These are phyloP conservation scores for Suhomyces emberorum DNA, from an alignment of 805 yeast genomes.

Conservation along the genomic window DNA sequence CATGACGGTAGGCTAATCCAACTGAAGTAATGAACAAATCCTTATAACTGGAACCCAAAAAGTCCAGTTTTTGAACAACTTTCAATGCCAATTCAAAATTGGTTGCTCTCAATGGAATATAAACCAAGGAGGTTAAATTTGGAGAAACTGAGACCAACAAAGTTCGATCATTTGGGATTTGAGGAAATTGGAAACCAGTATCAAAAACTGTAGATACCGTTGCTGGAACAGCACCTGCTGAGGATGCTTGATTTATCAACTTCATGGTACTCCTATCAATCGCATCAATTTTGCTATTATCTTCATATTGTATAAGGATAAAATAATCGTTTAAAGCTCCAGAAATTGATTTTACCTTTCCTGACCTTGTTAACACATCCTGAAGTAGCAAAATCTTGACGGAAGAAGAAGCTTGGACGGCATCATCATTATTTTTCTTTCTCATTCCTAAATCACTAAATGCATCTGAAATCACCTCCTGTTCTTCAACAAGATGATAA, in stretches of 20 bases:
- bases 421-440: slow-evolving; percentile 9
- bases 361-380: slow-evolving; percentile 26
- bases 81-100: slow-evolving; percentile 14
- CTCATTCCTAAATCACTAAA: slow-evolving; percentile 30
- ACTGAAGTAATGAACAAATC: slow-evolving; percentile 46
- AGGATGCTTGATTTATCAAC: slow-evolving; percentile 12
- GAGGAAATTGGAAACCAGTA: slow-evolving; percentile 52
- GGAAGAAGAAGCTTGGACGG: background rate
- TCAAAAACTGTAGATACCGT: slow-evolving; percentile 46
- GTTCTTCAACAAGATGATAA: slow-evolving; percentile 23
- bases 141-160: slow-evolving; percentile 47
- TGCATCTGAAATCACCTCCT: slow-evolving; percentile 23
- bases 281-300: slow-evolving; percentile 43
- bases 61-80: slow-evolving; percentile 17
- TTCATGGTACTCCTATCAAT: slow-evolving; percentile 37
- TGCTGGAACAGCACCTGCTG: slow-evolving; percentile 20
- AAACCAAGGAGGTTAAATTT: slow-evolving; percentile 42
- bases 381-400: slow-evolving; percentile 17
- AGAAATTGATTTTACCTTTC: slow-evolving; percentile 26
- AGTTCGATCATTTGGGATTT: slow-evolving; percentile 18
- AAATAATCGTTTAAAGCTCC: slow-evolving; percentile 39
- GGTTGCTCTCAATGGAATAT: slow-evolving; percentile 15
- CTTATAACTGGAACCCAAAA: slow-evolving; percentile 20
- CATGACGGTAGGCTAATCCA: slow-evolving; percentile 63
- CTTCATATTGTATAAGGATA: slow-evolving; percentile 36